Conservation (phyloP, 495 filamentous ascomycete genomes). For the Massariosphaeria phaeospora region DNA sequence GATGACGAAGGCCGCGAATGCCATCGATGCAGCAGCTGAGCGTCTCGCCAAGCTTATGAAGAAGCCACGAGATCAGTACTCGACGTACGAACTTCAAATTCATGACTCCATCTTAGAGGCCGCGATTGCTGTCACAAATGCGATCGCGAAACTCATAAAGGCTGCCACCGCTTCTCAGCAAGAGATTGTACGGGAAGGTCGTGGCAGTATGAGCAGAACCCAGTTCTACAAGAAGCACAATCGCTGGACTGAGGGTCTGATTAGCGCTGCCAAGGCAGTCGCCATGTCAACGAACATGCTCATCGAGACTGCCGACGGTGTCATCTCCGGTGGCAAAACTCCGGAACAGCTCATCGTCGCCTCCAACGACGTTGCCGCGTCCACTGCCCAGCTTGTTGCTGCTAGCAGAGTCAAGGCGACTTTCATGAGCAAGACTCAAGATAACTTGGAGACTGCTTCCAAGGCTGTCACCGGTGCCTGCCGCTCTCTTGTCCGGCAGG, state of each 20-base stretch:
- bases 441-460: constrained; percentile 81
- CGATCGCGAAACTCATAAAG: constrained; percentile 92
- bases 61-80: constrained; percentile 88
- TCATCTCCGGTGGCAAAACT: constrained; percentile 83
- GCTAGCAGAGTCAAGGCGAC: constrained; percentile 94
- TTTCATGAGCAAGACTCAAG: constrained; percentile 95
- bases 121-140: constrained; percentile 91
- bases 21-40: constrained; percentile 85
- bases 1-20: constrained; percentile 87
- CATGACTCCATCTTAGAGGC: constrained; percentile 93
- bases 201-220: constrained; percentile 80
- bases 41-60: constrained; percentile 85
- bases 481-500: constrained; percentile 80
- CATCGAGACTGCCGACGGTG: constrained; percentile 96
- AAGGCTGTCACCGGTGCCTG: constrained; percentile 91
- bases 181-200: constrained; percentile 94
- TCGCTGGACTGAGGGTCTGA: constrained; percentile 95
- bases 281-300: constrained; percentile 86
- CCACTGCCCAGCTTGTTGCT: constrained; percentile 92
- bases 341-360: constrained; percentile 97
- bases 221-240: constrained; percentile 99
- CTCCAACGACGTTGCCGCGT: constrained; percentile 92
- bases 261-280: constrained; percentile 94
- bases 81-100: constrained; percentile 93
- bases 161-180: constrained; percentile 90